Percentiles rank a stretch among this genome's conserved stretches.
These are phyloP conservation scores for Lophiotrema nucula DNA, from an alignment of 495 filamentous ascomycete genomes.

Conservation along the genomic window DNA sequence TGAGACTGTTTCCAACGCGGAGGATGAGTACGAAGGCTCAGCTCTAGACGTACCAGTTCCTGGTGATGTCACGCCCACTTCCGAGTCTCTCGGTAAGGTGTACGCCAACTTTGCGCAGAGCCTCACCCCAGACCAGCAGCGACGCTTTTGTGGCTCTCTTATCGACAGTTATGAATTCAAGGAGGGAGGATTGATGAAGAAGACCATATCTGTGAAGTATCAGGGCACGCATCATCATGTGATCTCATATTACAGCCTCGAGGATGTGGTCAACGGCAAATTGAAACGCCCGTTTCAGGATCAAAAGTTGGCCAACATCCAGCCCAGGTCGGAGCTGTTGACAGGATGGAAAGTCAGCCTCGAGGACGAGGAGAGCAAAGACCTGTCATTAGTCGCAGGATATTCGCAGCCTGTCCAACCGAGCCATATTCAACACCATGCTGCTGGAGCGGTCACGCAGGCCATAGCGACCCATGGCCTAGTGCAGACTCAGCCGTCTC, in stretches of 20 bases:
- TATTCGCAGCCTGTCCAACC: constrained; percentile 19
- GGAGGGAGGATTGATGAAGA: constrained; percentile 80
- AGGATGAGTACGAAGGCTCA: constrained; percentile 32
- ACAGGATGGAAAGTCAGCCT: constrained; percentile 30
- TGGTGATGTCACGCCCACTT: constrained; percentile 22
- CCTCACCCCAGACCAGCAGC: constrained; percentile 42
- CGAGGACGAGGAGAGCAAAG: constrained; percentile 29
- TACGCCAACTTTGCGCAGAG: constrained; percentile 31
- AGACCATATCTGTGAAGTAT: constrained; percentile 79
- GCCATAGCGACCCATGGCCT: background rate
- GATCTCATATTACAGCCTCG: constrained; percentile 82
- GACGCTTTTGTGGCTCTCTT: constrained; percentile 75
- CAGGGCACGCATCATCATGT: constrained; percentile 72
- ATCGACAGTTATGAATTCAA: constrained; percentile 88
- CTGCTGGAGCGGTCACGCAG: constrained; percentile 1
- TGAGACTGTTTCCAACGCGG: constrained; percentile 21
- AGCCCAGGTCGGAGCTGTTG: constrained; percentile 21
- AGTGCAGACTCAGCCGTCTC: constrained; percentile 9
- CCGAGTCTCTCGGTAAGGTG: constrained; percentile 16
- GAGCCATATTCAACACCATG: constrained; percentile 13
- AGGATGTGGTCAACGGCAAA: constrained; percentile 63
- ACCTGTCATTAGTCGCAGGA: constrained; percentile 8
- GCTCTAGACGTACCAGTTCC: constrained; percentile 19
- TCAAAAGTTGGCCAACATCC: constrained; percentile 33
- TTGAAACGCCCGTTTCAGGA: constrained; percentile 64